Percentiles rank a stretch among this genome's conserved stretches.
Evolutionary conservation across 345 rosid species (phyloP).

Genomic region (Psidium guajava): DNA sequence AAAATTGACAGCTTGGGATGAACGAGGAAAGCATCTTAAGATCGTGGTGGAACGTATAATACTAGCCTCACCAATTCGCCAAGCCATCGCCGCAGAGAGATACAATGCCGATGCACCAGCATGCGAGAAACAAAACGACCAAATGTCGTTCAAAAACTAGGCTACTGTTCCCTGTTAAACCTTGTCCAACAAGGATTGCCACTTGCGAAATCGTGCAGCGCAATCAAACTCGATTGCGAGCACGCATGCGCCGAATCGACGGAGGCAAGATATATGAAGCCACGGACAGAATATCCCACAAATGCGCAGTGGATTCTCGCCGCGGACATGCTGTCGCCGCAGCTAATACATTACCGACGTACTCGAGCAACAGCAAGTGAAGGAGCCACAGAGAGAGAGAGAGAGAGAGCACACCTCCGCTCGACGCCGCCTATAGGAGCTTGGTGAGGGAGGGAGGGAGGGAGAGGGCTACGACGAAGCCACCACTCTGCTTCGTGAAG

Average conservation of each 20-base stretch:
- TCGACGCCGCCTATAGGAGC: neutral
- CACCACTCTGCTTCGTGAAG: neutral
- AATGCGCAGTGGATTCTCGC: too few relatives aligned
- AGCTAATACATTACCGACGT: too few relatives aligned
- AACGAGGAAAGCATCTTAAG: neutral
- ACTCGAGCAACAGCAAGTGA: too few relatives aligned
- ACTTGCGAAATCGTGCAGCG: too few relatives aligned
- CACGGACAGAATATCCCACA: too few relatives aligned
- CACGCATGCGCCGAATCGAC: too few relatives aligned
- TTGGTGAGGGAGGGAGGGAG: neutral
- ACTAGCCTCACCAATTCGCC: neutral
- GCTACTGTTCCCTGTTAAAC: neutral
- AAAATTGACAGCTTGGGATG: neutral
- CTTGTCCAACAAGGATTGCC: neutral
- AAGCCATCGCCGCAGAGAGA: neutral
- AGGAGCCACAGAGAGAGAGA: neutral
- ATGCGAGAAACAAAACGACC: neutral
- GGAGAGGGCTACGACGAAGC: neutral
- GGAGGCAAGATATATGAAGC: too few relatives aligned
- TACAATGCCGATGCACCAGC: neutral
- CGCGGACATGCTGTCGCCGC: too few relatives aligned
- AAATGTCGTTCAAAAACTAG: neutral
- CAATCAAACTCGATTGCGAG: too few relatives aligned
- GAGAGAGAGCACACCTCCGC: neutral
- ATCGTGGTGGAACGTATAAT: neutral